A percentile compares a stretch with the other conserved stretches of the same genome.
Conservation (phyloP, 805 yeast genomes). For the Maudiozyma serrabonitensis region DNA sequence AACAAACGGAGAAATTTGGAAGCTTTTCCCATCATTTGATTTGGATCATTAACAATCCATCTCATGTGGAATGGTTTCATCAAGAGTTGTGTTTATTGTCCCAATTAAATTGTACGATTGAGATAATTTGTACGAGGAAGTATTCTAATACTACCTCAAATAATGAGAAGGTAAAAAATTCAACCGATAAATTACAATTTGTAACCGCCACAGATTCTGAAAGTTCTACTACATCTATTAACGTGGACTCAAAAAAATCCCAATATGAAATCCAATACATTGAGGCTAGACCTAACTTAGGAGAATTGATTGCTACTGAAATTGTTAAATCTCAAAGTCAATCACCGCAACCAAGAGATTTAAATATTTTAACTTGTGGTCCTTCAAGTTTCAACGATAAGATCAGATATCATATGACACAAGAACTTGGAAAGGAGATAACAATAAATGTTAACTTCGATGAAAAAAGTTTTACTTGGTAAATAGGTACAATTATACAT, state of each 20-base stretch:
- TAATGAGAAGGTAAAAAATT: slow-evolving; percentile 2
- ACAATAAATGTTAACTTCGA: slow-evolving; percentile 24
- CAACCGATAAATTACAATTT: not conserved
- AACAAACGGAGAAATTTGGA: slow-evolving; percentile 8
- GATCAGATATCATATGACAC: slow-evolving; percentile 39
- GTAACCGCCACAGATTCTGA: not conserved
- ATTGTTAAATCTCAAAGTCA: slow-evolving; percentile 14
- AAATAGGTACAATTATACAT: not conserved
- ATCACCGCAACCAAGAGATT: slow-evolving; percentile 32
- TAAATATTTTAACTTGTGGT: slow-evolving; percentile 46
- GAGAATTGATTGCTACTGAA: slow-evolving; percentile 30
- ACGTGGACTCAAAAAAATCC: not conserved
- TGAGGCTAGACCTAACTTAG: slow-evolving; percentile 41
- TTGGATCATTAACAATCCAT: slow-evolving; percentile 54
- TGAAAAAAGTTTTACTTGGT: slow-evolving; percentile 31
- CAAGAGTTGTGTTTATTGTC: slow-evolving; percentile 32
- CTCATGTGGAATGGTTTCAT: slow-evolving; percentile 40
- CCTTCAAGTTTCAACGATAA: slow-evolving; percentile 50
- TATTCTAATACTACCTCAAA: not conserved
- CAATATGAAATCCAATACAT: slow-evolving; percentile 12
- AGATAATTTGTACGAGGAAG: slow-evolving; percentile 7
- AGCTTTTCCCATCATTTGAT: slow-evolving; percentile 33
- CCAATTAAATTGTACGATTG: slow-evolving; percentile 23
- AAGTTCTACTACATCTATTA: not conserved
- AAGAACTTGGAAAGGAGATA: slow-evolving; percentile 25